phyloP scores from a whole-genome alignment of 768 basidiomycete genomes.

The Boletus pseudo-olivaceus region DNA sequence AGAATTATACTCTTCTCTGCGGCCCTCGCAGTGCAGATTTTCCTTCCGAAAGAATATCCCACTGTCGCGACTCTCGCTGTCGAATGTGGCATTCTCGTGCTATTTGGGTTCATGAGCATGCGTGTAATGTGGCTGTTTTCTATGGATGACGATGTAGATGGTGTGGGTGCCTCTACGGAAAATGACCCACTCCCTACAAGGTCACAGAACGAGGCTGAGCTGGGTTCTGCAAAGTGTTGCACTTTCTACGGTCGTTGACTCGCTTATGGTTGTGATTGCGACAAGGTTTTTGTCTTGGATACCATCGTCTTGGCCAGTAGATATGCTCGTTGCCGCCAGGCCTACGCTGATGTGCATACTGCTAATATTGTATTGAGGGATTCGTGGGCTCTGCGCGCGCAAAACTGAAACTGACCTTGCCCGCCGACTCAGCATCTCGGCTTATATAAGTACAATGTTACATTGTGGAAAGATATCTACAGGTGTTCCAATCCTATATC shows the following conservation, averaged over 20 bases:
- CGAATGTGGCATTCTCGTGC: slow-evolving; percentile 7
- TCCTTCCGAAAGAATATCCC: neutral
- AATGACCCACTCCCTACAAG: neutral
- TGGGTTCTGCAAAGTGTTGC: neutral
- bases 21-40: slow-evolving; percentile 10
- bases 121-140: neutral
- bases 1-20: slow-evolving; percentile 10
- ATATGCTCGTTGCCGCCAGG: neutral
- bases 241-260: neutral
- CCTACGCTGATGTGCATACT: no score
- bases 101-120: neutral
- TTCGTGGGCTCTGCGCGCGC: no score
- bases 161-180: neutral
- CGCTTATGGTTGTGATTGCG: neutral
- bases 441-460: no score
- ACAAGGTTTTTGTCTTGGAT: neutral
- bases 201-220: neutral
- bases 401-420: no score
- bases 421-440: no score
- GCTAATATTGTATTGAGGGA: no score
- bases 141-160: neutral
- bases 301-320: neutral
- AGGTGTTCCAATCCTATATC: no score
- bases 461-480: no score
- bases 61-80: neutral